A percentile compares a stretch with the other conserved stretches of the same genome.
Conservation (phyloP, 176 grass and related monocot species). For the Raddia guianensis region DNA sequence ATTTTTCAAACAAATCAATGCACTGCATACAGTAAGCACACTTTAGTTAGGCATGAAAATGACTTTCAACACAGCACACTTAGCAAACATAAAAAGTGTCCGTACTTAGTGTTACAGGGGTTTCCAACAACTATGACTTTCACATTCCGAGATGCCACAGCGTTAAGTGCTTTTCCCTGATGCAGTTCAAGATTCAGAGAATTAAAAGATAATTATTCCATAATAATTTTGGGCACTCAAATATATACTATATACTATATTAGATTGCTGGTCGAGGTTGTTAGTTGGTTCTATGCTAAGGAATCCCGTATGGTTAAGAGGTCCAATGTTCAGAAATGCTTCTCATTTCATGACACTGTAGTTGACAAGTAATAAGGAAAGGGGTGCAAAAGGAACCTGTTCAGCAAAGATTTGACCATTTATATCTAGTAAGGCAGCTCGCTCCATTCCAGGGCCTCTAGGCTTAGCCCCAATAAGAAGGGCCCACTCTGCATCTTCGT, state of each 20-base stretch:
- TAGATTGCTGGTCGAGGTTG: not conserved
- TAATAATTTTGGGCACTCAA: not conserved
- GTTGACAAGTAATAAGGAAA: not conserved
- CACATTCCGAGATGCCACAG: conserved; percentile 81
- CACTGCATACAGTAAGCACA: conserved; percentile 50
- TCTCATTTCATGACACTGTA: not conserved
- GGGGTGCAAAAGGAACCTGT: conserved; percentile 49
- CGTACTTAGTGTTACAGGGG: conserved; percentile 97
- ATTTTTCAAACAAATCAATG: conserved; percentile 95
- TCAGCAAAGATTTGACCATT: conserved; percentile 94
- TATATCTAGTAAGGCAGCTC: conserved; percentile 84
- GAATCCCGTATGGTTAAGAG: not conserved
- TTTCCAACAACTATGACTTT: conserved; percentile 94
- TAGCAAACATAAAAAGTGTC: not conserved
- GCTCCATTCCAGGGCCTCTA: conserved; percentile 92
- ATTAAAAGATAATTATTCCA: conserved; percentile 8
- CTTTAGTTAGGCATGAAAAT: conserved; percentile 33
- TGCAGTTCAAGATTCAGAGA: conserved; percentile 46
- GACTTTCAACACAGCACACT: conserved; percentile 21
- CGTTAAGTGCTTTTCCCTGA: conserved; percentile 97
- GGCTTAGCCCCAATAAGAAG: conserved; percentile 97
- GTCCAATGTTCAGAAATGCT: not conserved
- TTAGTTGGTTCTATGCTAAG: not conserved
- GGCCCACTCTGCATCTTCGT: conserved; percentile 84
- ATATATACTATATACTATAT: conserved; percentile 1